Percentiles rank a stretch among this genome's conserved stretches.
Conservation (phyloP, 495 filamentous ascomycete genomes). For the Penicillium diatomitis region DNA sequence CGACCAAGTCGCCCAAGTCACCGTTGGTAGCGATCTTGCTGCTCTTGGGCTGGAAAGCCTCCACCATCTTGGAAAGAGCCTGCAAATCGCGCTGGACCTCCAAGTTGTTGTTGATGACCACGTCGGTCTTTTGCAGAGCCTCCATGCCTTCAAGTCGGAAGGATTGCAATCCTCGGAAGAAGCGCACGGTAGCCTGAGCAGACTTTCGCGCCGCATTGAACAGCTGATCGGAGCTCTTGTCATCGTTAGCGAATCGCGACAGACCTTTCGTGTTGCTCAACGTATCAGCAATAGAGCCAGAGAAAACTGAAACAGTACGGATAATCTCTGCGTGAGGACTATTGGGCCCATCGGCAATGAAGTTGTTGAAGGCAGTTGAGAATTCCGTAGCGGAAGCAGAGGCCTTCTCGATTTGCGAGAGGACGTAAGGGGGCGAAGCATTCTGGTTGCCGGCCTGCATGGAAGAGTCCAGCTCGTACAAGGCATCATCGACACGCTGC, state of each 20-base stretch:
- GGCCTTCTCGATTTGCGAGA: conserved; percentile 95
- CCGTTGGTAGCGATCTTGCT: conserved; percentile 71
- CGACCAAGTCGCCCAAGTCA: conserved; percentile 88
- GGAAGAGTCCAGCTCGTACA: conserved; percentile 93
- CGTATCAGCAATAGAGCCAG: conserved; percentile 86
- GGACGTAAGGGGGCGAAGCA: conserved; percentile 87
- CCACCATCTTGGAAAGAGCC: conserved; percentile 81
- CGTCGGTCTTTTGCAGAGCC: conserved; percentile 78
- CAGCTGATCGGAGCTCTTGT: conserved; percentile 82
- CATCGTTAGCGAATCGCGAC: conserved; percentile 86
- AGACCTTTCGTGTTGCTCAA: conserved; percentile 94
- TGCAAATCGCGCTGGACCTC: conserved; percentile 90
- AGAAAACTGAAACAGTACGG: conserved; percentile 81
- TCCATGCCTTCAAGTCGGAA: conserved; percentile 88
- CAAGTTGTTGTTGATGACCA: conserved; percentile 92
- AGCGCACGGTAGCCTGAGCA: conserved; percentile 81
- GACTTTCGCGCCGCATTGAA: conserved; percentile 73
- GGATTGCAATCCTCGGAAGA: conserved; percentile 90
- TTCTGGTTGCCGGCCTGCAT: conserved; percentile 99
- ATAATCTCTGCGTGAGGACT: conserved; percentile 87
- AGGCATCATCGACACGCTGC: conserved; percentile 87
- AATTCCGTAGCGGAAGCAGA: conserved; percentile 93
- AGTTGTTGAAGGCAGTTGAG: conserved; percentile 94
- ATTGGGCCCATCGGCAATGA: conserved; percentile 92
- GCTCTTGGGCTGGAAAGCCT: conserved; percentile 79